These are phyloP conservation scores for Penicillium sp. DNA, from an alignment of 2,329 filamentous ascomycete genomes.

Conservation along the genomic window DNA sequence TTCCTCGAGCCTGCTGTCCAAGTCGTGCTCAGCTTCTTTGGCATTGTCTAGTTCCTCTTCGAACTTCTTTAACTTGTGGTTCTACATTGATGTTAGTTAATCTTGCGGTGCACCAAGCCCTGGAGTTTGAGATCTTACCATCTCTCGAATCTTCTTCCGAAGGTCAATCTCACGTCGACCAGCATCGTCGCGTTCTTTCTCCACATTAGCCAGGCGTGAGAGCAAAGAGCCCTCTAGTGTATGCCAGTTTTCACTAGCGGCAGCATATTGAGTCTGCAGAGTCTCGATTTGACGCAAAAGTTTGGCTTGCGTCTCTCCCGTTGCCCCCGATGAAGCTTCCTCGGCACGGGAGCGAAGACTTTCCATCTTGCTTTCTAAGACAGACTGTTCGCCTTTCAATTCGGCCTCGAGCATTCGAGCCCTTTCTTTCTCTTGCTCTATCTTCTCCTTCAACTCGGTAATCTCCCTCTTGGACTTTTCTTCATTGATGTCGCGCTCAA, in stretches of 20 bases:
- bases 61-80: constrained; percentile 62
- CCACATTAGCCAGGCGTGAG: constrained; percentile 70
- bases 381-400: constrained; percentile 70
- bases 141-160: constrained; percentile 83
- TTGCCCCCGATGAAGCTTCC: constrained; percentile 78
- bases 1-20: constrained; percentile 58
- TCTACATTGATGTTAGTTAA: constrained; percentile 45
- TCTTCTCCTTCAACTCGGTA: constrained; percentile 69
- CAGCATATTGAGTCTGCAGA: constrained; percentile 88
- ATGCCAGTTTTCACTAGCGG: constrained; percentile 96
- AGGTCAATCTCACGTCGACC: constrained; percentile 80
- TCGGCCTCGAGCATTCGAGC: constrained; percentile 69
- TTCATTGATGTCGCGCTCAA: constrained; percentile 72
- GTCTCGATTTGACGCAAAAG: constrained; percentile 92
- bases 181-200: constrained; percentile 88
- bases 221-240: constrained; percentile 86
- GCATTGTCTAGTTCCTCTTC: constrained; percentile 80
- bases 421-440: constrained; percentile 69
- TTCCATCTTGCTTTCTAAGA: constrained; percentile 86
- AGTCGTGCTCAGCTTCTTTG: constrained; percentile 43
- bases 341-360: constrained; percentile 80
- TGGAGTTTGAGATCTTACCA: constrained; percentile 54
- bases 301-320: constrained; percentile 82
- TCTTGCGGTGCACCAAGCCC: not conserved
- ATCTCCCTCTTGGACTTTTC: constrained; percentile 69